Base-by-base conservation (phyloP, 2,329 filamentous ascomycete species). In the Tolypocladium tundrense region DNA sequence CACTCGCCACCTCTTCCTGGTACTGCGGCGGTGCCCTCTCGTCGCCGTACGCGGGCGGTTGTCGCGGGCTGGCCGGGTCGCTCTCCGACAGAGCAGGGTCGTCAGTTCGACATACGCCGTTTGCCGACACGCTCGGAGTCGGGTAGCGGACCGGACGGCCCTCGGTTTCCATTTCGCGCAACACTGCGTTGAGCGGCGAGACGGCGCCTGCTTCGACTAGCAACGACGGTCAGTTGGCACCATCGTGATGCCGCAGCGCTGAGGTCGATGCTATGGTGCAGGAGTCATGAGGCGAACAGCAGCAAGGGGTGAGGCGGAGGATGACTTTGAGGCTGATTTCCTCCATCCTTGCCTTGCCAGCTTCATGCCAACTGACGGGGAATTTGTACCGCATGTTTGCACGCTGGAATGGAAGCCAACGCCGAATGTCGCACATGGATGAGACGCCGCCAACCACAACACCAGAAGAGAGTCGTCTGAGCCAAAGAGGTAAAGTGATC, bases 1-100 rank as follows among this genome's bases (percentile, higher is more conserved):
- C 45, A 33, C 53, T 19, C 6, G 54, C 52, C 8, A 50, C 42
- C 10, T 60, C 57, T 53, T 61, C 60, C 14, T 60, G 55, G 50
- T 63, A 65, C 45, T 54, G 54, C 10, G 61, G 59, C 48, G 61
- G 61, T 52, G 56, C 62, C 43, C 59, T 33, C 33, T 66, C 64
- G 33, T 61, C 61, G 45, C 57, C 61, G 48, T 65, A 63, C 14
- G 61, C 60, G 7, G 63, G 60, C 8, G 62, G 61, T 50, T 63
- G 60, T 45, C 58, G 57, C 11, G 58, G 58, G n/a, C 58, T 63
- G 19, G 54, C 33, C 2, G 60, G 53, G 7, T 58, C 54, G 52
- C 58, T 61, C 3, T 57, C 63, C 24, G 60, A 45, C 19, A 62
- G 40, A 7, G 55, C 59, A 8, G 63, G 57, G 8, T 61, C 62